A percentile compares a stretch with the other conserved stretches of the same genome.
Evolutionary conservation across 306 rosid genomes (phyloP).

Genomic region (Fagus crenata): DNA sequence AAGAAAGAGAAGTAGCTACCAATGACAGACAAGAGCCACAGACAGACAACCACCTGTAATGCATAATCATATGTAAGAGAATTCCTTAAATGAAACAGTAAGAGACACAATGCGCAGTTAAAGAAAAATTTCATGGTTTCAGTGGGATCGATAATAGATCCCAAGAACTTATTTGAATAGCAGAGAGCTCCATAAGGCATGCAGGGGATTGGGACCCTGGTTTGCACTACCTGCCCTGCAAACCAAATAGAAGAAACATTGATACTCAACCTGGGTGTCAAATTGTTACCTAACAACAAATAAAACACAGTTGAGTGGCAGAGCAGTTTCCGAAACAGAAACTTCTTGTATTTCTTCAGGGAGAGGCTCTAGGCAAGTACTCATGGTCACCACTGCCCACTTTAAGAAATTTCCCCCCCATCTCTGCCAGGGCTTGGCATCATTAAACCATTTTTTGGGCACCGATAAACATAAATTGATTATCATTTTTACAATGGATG

Average conservation of each 20-base stretch:
- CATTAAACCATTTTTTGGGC: not conserved
- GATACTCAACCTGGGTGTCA: not conserved
- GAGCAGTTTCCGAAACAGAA: not conserved
- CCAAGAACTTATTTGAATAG: constrained; percentile 8
- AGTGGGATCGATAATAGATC: constrained; percentile 12
- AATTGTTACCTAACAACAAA: not conserved
- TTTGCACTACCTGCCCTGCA: not conserved
- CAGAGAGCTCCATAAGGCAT: constrained; percentile 16
- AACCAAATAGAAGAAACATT: not conserved
- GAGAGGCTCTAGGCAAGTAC: constrained; percentile 11
- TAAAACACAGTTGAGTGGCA: not conserved
- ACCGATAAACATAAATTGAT: not conserved
- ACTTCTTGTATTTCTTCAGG: not conserved
- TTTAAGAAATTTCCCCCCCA: too few species aligned
- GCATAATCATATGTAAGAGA: constrained; percentile 28
- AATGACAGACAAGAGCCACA: constrained; percentile 85
- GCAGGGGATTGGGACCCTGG: not conserved
- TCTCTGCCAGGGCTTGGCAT: not conserved
- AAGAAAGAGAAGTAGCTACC: constrained; percentile 74
- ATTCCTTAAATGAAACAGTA: constrained; percentile 12
- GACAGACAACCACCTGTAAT: constrained; percentile 70
- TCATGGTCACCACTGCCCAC: constrained; percentile 5
- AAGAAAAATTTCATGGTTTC: not conserved
- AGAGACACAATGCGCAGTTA: constrained; percentile 2
- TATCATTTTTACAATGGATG: not conserved